phyloP scores from a whole-genome alignment of 129 eudicot genomes.

The Dittrichia graveolens region DNA sequence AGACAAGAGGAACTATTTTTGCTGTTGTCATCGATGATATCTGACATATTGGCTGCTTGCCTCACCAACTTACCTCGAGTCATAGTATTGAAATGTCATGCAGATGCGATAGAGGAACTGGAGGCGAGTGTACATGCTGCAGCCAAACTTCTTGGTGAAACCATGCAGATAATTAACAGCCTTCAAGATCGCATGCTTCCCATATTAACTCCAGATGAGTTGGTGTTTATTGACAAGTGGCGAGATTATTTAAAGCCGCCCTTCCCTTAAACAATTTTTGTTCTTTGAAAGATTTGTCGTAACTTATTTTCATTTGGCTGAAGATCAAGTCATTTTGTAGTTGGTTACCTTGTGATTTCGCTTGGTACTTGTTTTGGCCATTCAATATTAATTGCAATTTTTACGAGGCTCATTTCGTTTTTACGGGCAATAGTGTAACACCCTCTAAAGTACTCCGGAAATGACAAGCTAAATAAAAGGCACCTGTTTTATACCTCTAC shows the following conservation, averaged over 20 bases:
- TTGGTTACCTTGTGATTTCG: no score
- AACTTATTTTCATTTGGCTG: not conserved
- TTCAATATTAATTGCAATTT: no score
- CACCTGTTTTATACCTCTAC: not conserved
- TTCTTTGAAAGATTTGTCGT: not conserved
- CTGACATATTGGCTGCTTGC: conserved; percentile 14
- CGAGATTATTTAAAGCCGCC: not conserved
- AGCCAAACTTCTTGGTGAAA: conserved; percentile 15
- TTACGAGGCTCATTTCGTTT: no score
- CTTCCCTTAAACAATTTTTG: not conserved
- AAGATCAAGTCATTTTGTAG: no score
- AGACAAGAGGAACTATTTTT: not conserved
- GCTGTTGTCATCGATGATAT: not conserved
- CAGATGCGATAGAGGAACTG: not conserved
- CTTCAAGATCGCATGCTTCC: not conserved
- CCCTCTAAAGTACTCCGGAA: no score
- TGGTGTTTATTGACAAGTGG: conserved; percentile 7
- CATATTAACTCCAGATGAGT: not conserved
- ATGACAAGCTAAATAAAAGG: no score
- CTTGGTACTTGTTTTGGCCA: no score
- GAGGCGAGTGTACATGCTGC: conserved; percentile 1
- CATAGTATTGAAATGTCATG: conserved; percentile 13
- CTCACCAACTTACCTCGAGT: conserved; percentile 9
- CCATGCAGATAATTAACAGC: not conserved
- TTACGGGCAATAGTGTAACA: no score